Conservation (phyloP, 1,139 yeast species). For the Saccharomyces hybrid region DNA sequence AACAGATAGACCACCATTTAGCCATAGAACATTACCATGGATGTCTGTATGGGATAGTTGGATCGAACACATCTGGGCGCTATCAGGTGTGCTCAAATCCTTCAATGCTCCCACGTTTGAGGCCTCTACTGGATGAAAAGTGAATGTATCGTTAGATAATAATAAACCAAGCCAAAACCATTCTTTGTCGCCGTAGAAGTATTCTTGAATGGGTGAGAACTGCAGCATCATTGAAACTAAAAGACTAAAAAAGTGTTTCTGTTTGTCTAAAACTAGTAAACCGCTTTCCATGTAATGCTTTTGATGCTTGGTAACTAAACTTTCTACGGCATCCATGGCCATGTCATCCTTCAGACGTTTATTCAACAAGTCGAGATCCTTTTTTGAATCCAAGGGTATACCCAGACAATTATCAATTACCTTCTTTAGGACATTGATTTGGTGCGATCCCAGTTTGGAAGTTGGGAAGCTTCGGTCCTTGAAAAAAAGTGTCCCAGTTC, state of each 20-base stretch:
- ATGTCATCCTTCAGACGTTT: not conserved
- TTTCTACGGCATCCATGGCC: not conserved
- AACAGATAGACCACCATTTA: conserved; percentile 7
- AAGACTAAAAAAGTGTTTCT: conserved; percentile 39
- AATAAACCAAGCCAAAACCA: conserved; percentile 46
- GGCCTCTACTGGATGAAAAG: conserved; percentile 5
- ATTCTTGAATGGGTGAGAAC: conserved; percentile 13
- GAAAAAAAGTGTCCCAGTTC: conserved; percentile 39
- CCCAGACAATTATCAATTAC: not conserved
- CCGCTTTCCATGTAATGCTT: conserved; percentile 52
- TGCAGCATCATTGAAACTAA: conserved; percentile 38
- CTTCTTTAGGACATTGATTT: not conserved
- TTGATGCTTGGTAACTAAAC: not conserved
- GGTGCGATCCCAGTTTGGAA: not conserved
- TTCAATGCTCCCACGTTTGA: conserved; percentile 4
- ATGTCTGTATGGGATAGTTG: conserved; percentile 6
- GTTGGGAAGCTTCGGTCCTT: conserved; percentile 34
- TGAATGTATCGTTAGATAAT: conserved; percentile 2
- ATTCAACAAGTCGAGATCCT: not conserved
- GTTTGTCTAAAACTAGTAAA: conserved; percentile 40
- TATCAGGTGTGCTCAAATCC: not conserved
- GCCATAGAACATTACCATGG: conserved; percentile 5
- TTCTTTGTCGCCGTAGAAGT: conserved; percentile 49
- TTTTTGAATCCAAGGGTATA: not conserved
- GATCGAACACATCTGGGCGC: conserved; percentile 6